Conservation (phyloP, 108 stramenopile genomes). For the Skeletonema tropicum region DNA sequence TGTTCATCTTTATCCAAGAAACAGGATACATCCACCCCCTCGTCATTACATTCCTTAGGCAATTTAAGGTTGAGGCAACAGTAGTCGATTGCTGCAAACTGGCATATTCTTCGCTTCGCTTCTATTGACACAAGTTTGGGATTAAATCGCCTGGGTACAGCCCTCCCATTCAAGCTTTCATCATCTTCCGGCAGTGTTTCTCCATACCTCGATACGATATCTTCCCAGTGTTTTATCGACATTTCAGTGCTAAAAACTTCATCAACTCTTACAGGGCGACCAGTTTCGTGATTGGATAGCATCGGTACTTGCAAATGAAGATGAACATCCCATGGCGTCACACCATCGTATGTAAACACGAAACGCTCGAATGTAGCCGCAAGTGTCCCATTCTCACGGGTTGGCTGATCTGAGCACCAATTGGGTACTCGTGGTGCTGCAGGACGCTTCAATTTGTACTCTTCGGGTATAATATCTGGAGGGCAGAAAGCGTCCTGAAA, state of each 20-base stretch:
- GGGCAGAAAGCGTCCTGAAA: constrained; percentile 42
- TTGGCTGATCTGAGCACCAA: constrained; percentile 21
- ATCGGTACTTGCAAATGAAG: constrained; percentile 41
- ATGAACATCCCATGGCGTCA: constrained; percentile 43
- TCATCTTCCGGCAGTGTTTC: constrained; percentile 16
- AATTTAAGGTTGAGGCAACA: constrained; percentile 45
- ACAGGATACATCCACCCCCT: constrained; percentile 2
- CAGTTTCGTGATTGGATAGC: constrained; percentile 22
- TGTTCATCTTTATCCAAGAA: neutral
- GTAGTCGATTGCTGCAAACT: constrained; percentile 35
- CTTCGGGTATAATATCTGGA: neutral
- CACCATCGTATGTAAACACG: constrained; percentile 35
- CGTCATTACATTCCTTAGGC: constrained; percentile 31
- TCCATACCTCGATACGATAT: constrained; percentile 8
- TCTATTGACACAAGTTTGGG: constrained; percentile 23
- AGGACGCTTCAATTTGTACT: neutral
- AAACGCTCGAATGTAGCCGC: constrained; percentile 45
- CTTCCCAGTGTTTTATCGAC: constrained; percentile 19
- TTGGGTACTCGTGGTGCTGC: constrained; percentile 11
- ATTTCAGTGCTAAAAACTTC: constrained; percentile 22
- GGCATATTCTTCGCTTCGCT: constrained; percentile 31
- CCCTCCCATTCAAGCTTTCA: constrained; percentile 29
- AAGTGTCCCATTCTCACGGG: constrained; percentile 45
- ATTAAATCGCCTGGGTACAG: constrained; percentile 41
- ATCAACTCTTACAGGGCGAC: constrained; percentile 22